phyloP scores from a whole-genome alignment of 2,329 filamentous ascomycete species.

The Volutella citrinella region DNA sequence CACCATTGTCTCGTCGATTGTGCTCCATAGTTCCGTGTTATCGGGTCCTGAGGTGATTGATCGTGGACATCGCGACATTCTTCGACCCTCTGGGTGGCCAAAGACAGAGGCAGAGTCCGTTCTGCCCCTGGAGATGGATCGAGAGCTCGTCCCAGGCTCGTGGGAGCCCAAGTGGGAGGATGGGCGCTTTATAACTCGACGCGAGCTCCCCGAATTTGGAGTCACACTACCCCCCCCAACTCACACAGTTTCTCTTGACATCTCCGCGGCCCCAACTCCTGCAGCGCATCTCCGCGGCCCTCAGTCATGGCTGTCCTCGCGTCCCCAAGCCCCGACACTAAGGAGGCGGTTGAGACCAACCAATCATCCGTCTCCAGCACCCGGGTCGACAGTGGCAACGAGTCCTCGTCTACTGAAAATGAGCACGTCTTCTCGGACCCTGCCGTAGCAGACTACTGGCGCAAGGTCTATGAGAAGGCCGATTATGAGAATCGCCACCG shows the following conservation, averaged over 20 bases:
- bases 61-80: constrained; percentile 22
- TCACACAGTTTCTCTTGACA: constrained; percentile 5
- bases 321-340: constrained; percentile 9
- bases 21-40: not conserved
- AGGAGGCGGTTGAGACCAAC: constrained; percentile 12
- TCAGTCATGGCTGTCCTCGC: not conserved
- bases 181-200: constrained; percentile 26
- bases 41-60: constrained; percentile 22
- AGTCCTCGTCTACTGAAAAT: constrained; percentile 17
- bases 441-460: constrained; percentile 51
- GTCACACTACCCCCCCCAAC: too few species aligned
- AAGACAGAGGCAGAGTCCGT: constrained; percentile 1
- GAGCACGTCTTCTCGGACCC: constrained; percentile 49
- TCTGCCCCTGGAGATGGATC: not conserved
- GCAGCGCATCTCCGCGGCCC: constrained; percentile 10
- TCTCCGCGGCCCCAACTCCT: constrained; percentile 13
- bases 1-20: constrained; percentile 1
- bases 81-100: constrained; percentile 4
- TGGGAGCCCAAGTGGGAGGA: not conserved
- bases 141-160: not conserved
- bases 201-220: too few species aligned
- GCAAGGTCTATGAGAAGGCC: constrained; percentile 51
- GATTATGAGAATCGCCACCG: constrained; percentile 60
- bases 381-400: constrained; percentile 18
- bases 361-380: constrained; percentile 6